Conservation (phyloP, 257 asterid genomes). For the Nicotiana undulata region DNA sequence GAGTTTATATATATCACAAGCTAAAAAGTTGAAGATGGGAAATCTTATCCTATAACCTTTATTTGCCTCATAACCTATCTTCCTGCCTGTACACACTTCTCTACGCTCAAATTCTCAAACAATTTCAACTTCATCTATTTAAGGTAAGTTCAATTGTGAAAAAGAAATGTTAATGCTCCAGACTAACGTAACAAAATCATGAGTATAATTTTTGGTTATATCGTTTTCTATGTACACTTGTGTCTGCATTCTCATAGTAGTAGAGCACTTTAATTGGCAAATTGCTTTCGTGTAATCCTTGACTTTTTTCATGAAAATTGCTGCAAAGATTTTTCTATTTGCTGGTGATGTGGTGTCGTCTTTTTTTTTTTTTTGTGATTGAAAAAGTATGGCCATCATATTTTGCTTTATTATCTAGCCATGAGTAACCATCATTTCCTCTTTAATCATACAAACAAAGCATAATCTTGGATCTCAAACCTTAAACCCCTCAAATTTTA, state of each 20-base stretch:
- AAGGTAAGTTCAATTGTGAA: neutral
- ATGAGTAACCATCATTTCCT: neutral
- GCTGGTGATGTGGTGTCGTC: neutral
- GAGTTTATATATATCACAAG: neutral
- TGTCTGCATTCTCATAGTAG: neutral
- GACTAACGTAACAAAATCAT: neutral
- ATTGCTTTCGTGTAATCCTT: neutral
- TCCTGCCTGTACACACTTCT: neutral
- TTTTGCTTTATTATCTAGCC: neutral
- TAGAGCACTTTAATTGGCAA: neutral
- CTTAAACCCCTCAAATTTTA: conserved; percentile 2
- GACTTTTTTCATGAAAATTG: neutral
- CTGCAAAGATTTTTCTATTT: neutral
- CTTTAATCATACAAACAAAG: conserved; percentile 1
- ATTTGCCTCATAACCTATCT: neutral
- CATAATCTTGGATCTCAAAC: neutral
- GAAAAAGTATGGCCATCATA: neutral
- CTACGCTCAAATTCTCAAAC: neutral
- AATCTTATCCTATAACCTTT: neutral
- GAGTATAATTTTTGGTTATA: neutral
- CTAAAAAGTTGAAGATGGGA: neutral
- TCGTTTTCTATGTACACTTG: neutral
- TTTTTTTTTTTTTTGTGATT: neutral
- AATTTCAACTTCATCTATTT: neutral
- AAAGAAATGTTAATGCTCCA: neutral